Evolutionary conservation across 331 rosid species (phyloP), one percentile per base, ranked within the genome.

Genomic region (Prunus yedoensis): DNA sequence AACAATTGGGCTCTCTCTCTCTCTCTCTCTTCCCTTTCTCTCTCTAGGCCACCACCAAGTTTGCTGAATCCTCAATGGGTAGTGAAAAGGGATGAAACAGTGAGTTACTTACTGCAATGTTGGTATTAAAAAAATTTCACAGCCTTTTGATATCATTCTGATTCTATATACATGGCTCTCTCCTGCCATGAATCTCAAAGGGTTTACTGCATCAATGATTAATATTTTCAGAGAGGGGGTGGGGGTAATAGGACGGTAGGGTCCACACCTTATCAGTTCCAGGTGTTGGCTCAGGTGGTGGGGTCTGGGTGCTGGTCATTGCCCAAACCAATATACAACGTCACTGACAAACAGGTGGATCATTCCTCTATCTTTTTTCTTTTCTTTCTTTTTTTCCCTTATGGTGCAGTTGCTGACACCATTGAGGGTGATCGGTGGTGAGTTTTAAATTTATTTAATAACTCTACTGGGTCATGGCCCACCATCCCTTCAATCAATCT

Each of bases 271-370:
- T 94, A 94, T 94, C 96, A 89, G 91, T 83, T 88, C 97, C 97
- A 91, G 98, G 97, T 89, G 96, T 89, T 85, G 89, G 84, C 83
- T 85, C 98, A 86, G 90, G 97, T 88, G 89, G 89, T 74, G 79
- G 98, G 96, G 69, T 77, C 91, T 60, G 11, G 50, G 2, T 86
- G 87, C 84, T 81, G 92, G 85, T 86, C 83, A 79, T 89, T 87
- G 90, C 87, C 94, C 85, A 45, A 88, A 88, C 96, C 96, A 87
- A 80, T 87, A 87, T 89, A 86, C 94, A 82, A 89, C 84, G 89
- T 88, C 93, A 90, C 96, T 94, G 97, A 94, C 97, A 90, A 91
- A 90, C 98, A 90, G 98, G 98, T 94, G 98, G 96, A 94, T 91
- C 97, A 94, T 94, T 94, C 98, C 86, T 71, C 84, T 88, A 54